Evolutionary conservation across 805 yeast species (phyloP).

Genomic region (Barnettozyma salicaria): DNA sequence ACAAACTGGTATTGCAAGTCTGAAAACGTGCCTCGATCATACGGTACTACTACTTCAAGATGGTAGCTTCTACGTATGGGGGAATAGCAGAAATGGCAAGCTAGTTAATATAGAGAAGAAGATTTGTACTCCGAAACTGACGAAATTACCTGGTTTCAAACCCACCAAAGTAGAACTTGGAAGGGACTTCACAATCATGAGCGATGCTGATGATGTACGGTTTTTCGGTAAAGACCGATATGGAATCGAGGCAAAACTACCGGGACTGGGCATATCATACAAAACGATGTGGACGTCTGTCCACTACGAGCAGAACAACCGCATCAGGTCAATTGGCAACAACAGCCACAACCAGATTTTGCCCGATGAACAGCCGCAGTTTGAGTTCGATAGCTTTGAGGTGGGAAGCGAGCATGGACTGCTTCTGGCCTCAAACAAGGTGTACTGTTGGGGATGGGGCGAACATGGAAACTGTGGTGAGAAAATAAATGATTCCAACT

Average conservation of each 20-base stretch:
- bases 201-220: constrained; percentile 18
- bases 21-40: constrained; percentile 41
- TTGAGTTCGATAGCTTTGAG: constrained; percentile 23
- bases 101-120: constrained; percentile 23
- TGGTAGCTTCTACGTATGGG: constrained; percentile 58
- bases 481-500: constrained; percentile 12
- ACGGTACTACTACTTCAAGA: constrained; percentile 33
- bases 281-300: constrained; percentile 77
- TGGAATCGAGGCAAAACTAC: constrained; percentile 8
- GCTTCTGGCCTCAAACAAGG: constrained; percentile 27
- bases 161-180: constrained; percentile 34
- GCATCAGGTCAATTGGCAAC: constrained; percentile 59
- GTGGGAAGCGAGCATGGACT: constrained; percentile 91
- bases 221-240: constrained; percentile 34
- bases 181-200: constrained; percentile 49
- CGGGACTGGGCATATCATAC: constrained; percentile 21
- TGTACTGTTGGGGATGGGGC: constrained; percentile 96
- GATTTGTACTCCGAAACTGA: constrained; percentile 14
- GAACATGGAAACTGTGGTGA: constrained; percentile 94
- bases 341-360: constrained; percentile 67
- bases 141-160: not conserved
- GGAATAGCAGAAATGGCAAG: constrained; percentile 60
- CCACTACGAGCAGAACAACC: constrained; percentile 36
- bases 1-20: constrained; percentile 9
- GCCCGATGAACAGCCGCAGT: not conserved